Evolutionary conservation across 2,329 filamentous ascomycete species (phyloP).

Genomic region (Penicillium sp.): DNA sequence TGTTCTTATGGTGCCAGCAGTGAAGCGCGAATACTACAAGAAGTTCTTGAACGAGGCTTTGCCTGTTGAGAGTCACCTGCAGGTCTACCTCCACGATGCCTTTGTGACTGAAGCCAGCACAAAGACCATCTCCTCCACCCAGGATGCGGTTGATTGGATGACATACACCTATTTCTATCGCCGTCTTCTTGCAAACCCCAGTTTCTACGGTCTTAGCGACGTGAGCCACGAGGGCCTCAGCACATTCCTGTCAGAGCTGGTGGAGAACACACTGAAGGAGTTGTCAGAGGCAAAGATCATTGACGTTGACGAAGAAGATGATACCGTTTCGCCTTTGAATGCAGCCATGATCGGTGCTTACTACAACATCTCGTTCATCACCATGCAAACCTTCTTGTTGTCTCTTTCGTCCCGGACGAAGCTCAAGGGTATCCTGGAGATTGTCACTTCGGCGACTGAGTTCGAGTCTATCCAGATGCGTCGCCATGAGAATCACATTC

Average conservation of each 20-base stretch:
- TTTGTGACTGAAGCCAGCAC: conserved; percentile 98
- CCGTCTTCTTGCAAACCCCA: conserved; percentile 88
- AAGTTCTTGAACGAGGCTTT: conserved; percentile 97
- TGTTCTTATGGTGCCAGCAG: conserved; percentile 92
- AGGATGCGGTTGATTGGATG: conserved; percentile 97
- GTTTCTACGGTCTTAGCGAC: conserved; percentile 88
- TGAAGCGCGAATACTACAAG: conserved; percentile 97
- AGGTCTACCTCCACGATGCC: conserved; percentile 88
- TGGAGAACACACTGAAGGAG: conserved; percentile 89
- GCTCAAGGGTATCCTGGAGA: conserved; percentile 94
- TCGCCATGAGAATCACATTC: conserved; percentile 82
- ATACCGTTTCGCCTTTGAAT: conserved; percentile 83
- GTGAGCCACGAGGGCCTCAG: conserved; percentile 92
- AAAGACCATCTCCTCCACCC: conserved; percentile 90
- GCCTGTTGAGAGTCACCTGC: conserved; percentile 90
- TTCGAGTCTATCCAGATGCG: conserved; percentile 95
- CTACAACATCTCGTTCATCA: conserved; percentile 99
- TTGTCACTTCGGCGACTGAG: conserved; percentile 93
- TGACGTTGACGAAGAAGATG: conserved; percentile 91
- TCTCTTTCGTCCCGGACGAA: conserved; percentile 87
- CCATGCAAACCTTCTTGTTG: conserved; percentile 96
- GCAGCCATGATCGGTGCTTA: conserved; percentile 98
- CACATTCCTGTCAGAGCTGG: conserved; percentile 87
- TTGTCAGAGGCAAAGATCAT: conserved; percentile 91
- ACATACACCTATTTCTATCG: conserved; percentile 99